Base-by-base conservation (phyloP, 2,329 filamentous ascomycete species). In the Capronia epimyces region DNA sequence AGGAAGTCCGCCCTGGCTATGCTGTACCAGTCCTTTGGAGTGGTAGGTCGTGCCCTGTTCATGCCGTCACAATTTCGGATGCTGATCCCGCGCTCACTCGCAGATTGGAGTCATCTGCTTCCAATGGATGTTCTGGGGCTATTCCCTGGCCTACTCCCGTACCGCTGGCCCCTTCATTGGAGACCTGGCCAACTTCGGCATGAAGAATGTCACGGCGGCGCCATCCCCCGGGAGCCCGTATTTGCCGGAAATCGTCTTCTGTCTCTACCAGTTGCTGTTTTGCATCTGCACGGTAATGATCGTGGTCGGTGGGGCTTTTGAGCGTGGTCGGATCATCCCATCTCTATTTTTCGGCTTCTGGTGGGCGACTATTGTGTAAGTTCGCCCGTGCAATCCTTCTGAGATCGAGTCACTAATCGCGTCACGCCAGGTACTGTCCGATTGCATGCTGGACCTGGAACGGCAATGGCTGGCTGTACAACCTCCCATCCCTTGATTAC, bases 401-500 rank as follows among this genome's bases (percentile, higher is more conserved):
- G 5, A 10, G 24, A 27, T 27, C 24, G 24, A 27, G 24, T 10
- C 24, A 27, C 24, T 27, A 27, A 27, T 5, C 24, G 5, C 16
- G 15, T 40, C 20, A 15, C 9, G 7, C 7, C 20, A 46, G 27
- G 13, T 50, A 49, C 27, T 50, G 43, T 32, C 83, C 83, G 21
- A 78, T 88, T 54, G 85, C 84, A 40, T 86, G 85, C 69, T 87
- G 84, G 78, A 87, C 85, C 31, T 88, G 84, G 85, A 87, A 87
- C 67, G 69, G 74, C 44, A 82, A 80, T 55, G 84, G 84, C 37
- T 88, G 84, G 83, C 75, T 86, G 25, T 82, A 75, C 67, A 77
- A 78, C 18, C 76, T 87, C 32, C 82, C 82, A 39, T 79, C 82
- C 16, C 78, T 86, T 60, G 84, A 88, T 67, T 89, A 87, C 62